Evolutionary conservation across 2,329 filamentous ascomycete species (phyloP).

Genomic region (Aureobasidium sp.): DNA sequence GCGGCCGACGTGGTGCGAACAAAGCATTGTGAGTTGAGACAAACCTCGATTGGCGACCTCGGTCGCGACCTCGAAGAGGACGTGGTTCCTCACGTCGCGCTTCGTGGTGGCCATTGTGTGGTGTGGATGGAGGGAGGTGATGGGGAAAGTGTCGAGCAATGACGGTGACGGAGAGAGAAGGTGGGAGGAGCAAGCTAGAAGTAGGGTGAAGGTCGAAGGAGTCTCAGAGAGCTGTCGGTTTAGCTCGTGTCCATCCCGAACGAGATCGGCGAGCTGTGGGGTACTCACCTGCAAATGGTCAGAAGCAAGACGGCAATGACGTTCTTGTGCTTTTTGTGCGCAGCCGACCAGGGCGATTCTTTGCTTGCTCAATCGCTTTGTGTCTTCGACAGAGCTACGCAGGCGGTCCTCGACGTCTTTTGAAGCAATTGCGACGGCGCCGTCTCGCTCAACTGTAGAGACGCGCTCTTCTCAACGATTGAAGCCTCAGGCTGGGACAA

Average conservation of each 20-base stretch:
- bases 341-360: not conserved
- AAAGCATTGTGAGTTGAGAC: constrained; percentile 20
- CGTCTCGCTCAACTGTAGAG: not conserved
- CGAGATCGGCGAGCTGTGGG: constrained; percentile 6
- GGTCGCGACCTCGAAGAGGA: constrained; percentile 93
- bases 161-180: not conserved
- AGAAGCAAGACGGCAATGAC: constrained; percentile 3
- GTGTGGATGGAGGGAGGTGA: not conserved
- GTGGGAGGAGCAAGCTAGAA: constrained; percentile 7
- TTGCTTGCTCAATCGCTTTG: not conserved
- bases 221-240: not conserved
- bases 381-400: not conserved
- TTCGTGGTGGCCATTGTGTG: constrained; percentile 30
- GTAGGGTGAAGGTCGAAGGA: not conserved
- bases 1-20: not conserved
- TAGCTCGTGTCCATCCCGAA: constrained; percentile 1
- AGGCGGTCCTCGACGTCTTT: not conserved
- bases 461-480: constrained; percentile 3
- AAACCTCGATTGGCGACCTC: constrained; percentile 94
- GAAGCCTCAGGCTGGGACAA: constrained; percentile 5
- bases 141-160: not conserved
- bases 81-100: constrained; percentile 84
- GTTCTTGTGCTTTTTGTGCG: not conserved
- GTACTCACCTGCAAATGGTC: not conserved
- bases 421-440: not conserved